Base-by-base conservation (phyloP, 2,329 filamentous ascomycete species). In the Cryphonectria carpinicola region DNA sequence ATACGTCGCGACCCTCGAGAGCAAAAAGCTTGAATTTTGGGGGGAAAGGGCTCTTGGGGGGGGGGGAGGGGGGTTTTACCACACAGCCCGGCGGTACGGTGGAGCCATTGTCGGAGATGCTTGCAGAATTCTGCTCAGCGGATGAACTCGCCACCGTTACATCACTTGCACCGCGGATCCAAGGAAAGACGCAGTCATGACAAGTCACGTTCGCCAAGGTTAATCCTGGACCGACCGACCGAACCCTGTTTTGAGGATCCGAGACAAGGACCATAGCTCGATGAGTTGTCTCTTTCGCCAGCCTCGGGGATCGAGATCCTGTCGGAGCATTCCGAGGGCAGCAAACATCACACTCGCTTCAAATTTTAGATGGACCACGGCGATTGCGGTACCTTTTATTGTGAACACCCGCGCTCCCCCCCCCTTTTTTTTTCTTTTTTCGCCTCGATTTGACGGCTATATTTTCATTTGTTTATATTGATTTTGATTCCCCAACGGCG, bases 131-230 rank as follows among this genome's bases (percentile, higher is more conserved):
- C 19, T 67, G 25, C 37, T 52, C 37, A 39, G 37, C 14, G 32
- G 13, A 25, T 32, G 22, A 35, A 67, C 35, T 32, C 28, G 58
- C 28, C 70, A 66, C 56, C 2, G 49, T 66, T 69, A 62, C 52
- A 70, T 72, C 68, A 62, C 68, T 37, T 28, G 19, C 54, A 52
- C 37, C 62, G 66, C 46, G 52, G 52, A 69, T 56, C 54, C 54
- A 62, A 52, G 19, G 52, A 13, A 11, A 65, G 10, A 19, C 10
- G 28, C 60, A 35, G 25, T 32, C 62, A 49, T 17, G 37, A 52
- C 63, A 35, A 49, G 41, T 28, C 25, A 46, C 22, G 10, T 17
- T 19, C n/a, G 61, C 19, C 19, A 25, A 25, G 63, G 63, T n/a
- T 49, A 4, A 46, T 19, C 43, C 22, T 22, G 43, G 43, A 46